These are phyloP conservation scores for Leccinum fibrillosum DNA, from an alignment of 768 basidiomycete genomes.

Conservation along the genomic window DNA sequence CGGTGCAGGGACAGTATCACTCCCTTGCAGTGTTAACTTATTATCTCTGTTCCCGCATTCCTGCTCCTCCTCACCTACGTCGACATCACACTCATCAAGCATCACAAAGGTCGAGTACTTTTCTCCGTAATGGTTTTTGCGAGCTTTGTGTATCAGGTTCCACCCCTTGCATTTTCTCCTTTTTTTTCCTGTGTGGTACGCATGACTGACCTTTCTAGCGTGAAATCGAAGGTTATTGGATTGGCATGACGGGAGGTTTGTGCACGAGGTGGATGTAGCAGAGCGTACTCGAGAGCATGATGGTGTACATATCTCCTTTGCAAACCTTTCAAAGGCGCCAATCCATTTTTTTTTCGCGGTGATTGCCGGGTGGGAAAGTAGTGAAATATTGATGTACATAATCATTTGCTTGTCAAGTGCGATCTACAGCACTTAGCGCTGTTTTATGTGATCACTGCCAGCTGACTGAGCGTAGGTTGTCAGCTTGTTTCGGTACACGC, in stretches of 20 bases:
- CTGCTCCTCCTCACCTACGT: not conserved
- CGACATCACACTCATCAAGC: constrained; percentile 10
- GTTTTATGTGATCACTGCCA: constrained; percentile 12
- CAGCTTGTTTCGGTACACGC: constrained; percentile 2
- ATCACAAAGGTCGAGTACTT: constrained; percentile 30
- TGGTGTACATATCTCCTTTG: not conserved
- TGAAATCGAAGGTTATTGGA: constrained; percentile 9
- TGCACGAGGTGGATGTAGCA: constrained; percentile 2
- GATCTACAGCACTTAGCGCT: not conserved
- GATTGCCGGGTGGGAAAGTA: not conserved
- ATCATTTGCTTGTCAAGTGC: not conserved
- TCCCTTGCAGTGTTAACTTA: constrained; percentile 27
- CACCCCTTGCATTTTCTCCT: not conserved
- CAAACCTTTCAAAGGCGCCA: not conserved
- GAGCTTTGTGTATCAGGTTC: not conserved
- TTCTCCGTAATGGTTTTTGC: constrained; percentile 6
- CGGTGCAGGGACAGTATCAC: not conserved
- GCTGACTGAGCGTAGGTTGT: not conserved
- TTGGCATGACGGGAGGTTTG: not conserved
- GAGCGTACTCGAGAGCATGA: constrained; percentile 11
- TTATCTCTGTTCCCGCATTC: constrained; percentile 15
- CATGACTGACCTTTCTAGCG: constrained; percentile 32
- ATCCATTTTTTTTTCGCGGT: not conserved
- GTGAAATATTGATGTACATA: not conserved
- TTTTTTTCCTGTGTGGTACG: constrained; percentile 12